phyloP scores from a whole-genome alignment of 495 filamentous ascomycete species.

The Venustampulla echinocandica region DNA sequence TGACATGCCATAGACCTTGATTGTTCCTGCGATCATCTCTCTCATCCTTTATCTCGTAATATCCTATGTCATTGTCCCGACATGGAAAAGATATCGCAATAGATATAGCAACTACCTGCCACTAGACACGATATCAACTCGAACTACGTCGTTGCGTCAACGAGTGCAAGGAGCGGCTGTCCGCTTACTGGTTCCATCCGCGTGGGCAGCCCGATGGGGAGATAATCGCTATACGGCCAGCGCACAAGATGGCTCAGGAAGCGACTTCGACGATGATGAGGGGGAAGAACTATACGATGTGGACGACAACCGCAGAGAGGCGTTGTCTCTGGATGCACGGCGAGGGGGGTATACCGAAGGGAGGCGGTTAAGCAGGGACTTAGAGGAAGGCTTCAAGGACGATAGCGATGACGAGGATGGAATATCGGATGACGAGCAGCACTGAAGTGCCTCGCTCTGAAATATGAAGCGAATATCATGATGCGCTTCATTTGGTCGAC shows the following conservation, averaged over 20 bases:
- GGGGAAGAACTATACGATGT: conserved; percentile 58
- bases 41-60: conserved; percentile 63
- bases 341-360: conserved; percentile 29
- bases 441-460: too few species aligned
- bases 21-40: conserved; percentile 71
- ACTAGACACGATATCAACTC: conserved; percentile 51
- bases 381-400: conserved; percentile 78
- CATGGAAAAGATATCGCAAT: conserved; percentile 65
- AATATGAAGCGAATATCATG: too few species aligned
- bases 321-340: conserved; percentile 29
- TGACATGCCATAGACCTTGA: conserved; percentile 51
- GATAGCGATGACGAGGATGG: conserved; percentile 66
- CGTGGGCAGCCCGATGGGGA: conserved; percentile 38
- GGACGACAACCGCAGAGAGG: conserved; percentile 40
- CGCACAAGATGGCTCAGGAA: conserved; percentile 35
- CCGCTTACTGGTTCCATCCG: conserved; percentile 45
- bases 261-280: conserved; percentile 60
- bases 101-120: conserved; percentile 68
- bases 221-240: conserved; percentile 25
- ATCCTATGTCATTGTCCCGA: conserved; percentile 62
- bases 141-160: conserved; percentile 53
- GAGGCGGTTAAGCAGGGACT: conserved; percentile 65
- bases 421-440: too few species aligned
- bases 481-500: too few species aligned
- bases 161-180: conserved; percentile 48